Evolutionary conservation across 495 filamentous ascomycete species (phyloP), one percentile per base, ranked within the genome.

Genomic region (Daldinia decipiens): DNA sequence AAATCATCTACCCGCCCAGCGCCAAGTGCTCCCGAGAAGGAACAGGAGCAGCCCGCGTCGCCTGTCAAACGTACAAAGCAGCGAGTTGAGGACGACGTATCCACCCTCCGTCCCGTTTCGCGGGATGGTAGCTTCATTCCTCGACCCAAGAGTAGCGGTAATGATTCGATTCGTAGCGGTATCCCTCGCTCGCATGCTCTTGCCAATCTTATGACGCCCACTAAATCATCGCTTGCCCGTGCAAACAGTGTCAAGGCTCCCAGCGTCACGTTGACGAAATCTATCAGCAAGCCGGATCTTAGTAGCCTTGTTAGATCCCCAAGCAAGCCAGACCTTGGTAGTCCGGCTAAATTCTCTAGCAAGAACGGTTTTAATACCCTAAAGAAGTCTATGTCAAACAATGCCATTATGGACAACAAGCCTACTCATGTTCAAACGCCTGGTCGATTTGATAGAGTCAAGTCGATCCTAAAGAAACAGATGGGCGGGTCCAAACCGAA

Each of bases 161-260:
- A 77, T 65, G 68, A 77, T 64, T 76, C 78, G 60, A 13, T 66
- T 24, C 68, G 61, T 6, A 67, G 21, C n/a, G 76, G 58, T 62
- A 75, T 80, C 36, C 80, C 75, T 71, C 80, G 74, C 43, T 74
- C 81, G 64, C 74, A 83, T 80, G 68, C 87, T 64, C 67, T 82
- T 6, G 74, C 77, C 21, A 87, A 86, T 15, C 78, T 94, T 51
- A 87, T 89, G 79, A 95, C 92, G 1, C 94, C 93, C 0, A 96
- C 93, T 34, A 92, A 91, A 72, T 83, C 93, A n/a, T 93, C 92
- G 0, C 74, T 92, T 45, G 88, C 90, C 24, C 90, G 93, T 21
- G 77, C 84, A 39, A 76, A 80, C 58, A 92, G 85, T 71, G 75
- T 85, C 54, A 94, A 90, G 79, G 79, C 78, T 5, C 78, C 82